phyloP scores from a whole-genome alignment of 768 basidiomycete species.

The Udeniomyces megalosporus region DNA sequence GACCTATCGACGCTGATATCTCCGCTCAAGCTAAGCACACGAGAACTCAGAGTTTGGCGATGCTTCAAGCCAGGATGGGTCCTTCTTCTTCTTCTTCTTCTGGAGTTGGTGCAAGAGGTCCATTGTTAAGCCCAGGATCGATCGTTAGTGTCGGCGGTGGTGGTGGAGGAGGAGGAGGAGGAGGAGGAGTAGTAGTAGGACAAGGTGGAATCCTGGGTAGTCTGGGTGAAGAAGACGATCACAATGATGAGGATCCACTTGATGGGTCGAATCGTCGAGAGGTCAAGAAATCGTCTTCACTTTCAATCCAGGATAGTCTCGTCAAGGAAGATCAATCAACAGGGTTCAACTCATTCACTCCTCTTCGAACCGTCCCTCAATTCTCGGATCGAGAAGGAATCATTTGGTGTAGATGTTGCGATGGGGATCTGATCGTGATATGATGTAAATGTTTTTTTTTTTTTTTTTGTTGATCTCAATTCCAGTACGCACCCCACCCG shows the following conservation, averaged over 20 bases:
- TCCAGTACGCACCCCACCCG: not conserved
- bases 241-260: no score
- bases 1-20: conserved; percentile 49
- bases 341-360: not conserved
- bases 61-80: conserved; percentile 66
- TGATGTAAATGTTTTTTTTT: not conserved
- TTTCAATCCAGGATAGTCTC: no score
- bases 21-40: conserved; percentile 64
- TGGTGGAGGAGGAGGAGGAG: not conserved
- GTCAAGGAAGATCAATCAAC: not conserved
- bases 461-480: no score
- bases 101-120: not conserved
- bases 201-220: not conserved
- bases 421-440: not conserved
- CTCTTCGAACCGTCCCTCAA: not conserved
- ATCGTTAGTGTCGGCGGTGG: not conserved
- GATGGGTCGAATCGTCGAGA: no score
- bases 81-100: not conserved
- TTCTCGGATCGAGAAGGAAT: conserved; percentile 3
- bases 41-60: conserved; percentile 64
- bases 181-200: not conserved
- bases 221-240: not conserved
- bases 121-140: no score
- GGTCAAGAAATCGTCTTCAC: not conserved
- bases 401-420: not conserved